phyloP scores from a whole-genome alignment of 805 yeast species.

The Cyberlindnera lachancei region DNA sequence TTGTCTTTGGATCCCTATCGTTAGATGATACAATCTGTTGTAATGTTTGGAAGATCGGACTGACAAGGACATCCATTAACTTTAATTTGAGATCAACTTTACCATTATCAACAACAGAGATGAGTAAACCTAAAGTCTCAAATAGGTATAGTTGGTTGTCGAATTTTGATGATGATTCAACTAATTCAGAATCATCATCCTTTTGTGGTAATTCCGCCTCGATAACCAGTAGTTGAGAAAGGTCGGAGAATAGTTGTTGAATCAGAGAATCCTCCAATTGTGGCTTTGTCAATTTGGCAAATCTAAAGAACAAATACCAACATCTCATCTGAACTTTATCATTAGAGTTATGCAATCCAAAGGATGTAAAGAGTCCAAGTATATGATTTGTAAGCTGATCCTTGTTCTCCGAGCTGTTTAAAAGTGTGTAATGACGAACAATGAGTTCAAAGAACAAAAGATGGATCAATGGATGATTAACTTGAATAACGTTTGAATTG shows the following conservation, averaged over 20 bases:
- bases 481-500: conserved; percentile 36
- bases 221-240: conserved; percentile 57
- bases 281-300: conserved; percentile 71
- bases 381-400: conserved; percentile 51
- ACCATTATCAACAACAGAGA: conserved; percentile 40
- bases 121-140: conserved; percentile 78
- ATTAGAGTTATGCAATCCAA: conserved; percentile 71
- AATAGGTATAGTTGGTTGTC: conserved; percentile 75
- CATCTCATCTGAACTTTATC: conserved; percentile 75
- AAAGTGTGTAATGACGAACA: conserved; percentile 66
- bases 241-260: conserved; percentile 50
- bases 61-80: conserved; percentile 58
- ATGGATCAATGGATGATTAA: conserved; percentile 79
- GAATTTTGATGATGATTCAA: conserved; percentile 47
- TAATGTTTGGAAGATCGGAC: conserved; percentile 66
- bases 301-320: conserved; percentile 85
- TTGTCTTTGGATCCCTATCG: conserved; percentile 33
- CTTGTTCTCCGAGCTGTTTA: conserved; percentile 38
- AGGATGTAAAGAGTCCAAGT: conserved; percentile 69
- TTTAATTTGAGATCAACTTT: conserved; percentile 34
- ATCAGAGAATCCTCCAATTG: conserved; percentile 41
- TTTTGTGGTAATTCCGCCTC: conserved; percentile 44
- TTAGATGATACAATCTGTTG: conserved; percentile 53
- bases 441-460: conserved; percentile 77
- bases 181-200: conserved; percentile 49